These are phyloP conservation scores for Colletotrichum sp. DNA, from an alignment of 2,329 filamentous ascomycete genomes.

Conservation along the genomic window DNA sequence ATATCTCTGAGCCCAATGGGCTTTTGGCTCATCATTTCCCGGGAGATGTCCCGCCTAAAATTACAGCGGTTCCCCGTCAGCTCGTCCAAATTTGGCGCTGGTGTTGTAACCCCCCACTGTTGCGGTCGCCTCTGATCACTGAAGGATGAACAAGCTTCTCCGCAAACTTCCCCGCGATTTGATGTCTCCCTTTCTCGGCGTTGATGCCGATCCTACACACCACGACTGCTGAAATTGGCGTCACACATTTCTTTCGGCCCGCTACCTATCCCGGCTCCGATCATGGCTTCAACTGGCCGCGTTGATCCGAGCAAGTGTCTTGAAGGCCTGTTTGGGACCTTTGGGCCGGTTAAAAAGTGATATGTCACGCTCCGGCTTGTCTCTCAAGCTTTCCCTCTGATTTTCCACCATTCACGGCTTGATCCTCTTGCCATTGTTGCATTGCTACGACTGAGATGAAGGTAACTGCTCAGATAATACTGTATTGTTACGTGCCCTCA, in stretches of 20 bases:
- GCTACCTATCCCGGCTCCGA: not conserved
- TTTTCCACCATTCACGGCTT: not conserved
- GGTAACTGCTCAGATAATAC: not conserved
- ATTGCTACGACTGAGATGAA: not conserved
- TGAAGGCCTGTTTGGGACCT: not conserved
- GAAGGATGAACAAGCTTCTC: not conserved
- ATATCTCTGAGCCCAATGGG: not conserved
- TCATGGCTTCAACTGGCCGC: not conserved
- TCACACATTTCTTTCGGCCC: not conserved
- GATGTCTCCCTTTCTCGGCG: not conserved
- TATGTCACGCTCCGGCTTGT: not conserved
- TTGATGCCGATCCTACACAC: not conserved
- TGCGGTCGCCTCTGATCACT: not conserved
- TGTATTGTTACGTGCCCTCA: fast-evolving
- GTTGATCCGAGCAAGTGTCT: no score
- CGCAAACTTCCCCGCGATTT: not conserved
- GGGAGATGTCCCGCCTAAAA: not conserved
- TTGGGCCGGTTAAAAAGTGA: not conserved
- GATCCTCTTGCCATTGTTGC: not conserved
- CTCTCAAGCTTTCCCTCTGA: not conserved
- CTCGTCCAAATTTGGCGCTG: not conserved
- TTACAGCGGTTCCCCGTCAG: not conserved
- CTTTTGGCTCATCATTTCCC: not conserved
- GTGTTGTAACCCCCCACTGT: not conserved
- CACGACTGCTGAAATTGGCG: not conserved